Evolutionary conservation across 768 basidiomycete genomes (phyloP).

Genomic region (Tephrocybe sp.): DNA sequence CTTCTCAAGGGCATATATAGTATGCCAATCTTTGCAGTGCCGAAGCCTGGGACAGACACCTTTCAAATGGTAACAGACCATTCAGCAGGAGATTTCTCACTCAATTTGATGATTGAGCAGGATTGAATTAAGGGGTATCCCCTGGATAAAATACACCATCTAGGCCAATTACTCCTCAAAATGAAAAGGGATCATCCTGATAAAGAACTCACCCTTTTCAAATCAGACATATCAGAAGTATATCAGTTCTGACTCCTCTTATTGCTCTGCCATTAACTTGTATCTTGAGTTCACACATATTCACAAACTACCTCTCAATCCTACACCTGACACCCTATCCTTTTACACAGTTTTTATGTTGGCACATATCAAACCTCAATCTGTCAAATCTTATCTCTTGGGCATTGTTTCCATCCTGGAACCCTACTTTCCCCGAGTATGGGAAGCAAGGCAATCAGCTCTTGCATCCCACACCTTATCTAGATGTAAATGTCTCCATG

Average conservation of each 20-base stretch:
- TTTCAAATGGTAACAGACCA: neutral
- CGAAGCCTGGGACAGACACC: neutral
- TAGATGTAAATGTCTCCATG: no score
- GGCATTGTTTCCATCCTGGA: conserved; percentile 35
- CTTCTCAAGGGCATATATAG: no score
- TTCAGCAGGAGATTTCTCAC: neutral
- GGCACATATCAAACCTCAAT: conserved; percentile 32
- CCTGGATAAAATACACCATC: no score
- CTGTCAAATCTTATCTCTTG: conserved; percentile 34
- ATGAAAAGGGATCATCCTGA: neutral
- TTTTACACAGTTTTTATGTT: conserved; percentile 34
- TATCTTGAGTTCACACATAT: conserved; percentile 14
- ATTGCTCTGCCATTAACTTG: conserved; percentile 25
- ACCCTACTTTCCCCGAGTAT: conserved; percentile 17
- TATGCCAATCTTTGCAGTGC: neutral
- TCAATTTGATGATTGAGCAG: neutral
- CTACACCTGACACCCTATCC: conserved; percentile 33
- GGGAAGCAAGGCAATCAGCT: neutral
- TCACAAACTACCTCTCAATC: conserved; percentile 34
- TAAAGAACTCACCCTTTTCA: conserved; percentile 26
- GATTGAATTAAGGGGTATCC: no score
- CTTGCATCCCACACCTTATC: conserved; percentile 2
- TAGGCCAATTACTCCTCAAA: no score
- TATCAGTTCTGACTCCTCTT: conserved; percentile 30
- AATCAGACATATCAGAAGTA: conserved; percentile 37